A percentile compares a stretch with the other conserved stretches of the same genome.
phyloP scores from a whole-genome alignment of 495 filamentous ascomycete species.

The Hypoxylon subgilvum region DNA sequence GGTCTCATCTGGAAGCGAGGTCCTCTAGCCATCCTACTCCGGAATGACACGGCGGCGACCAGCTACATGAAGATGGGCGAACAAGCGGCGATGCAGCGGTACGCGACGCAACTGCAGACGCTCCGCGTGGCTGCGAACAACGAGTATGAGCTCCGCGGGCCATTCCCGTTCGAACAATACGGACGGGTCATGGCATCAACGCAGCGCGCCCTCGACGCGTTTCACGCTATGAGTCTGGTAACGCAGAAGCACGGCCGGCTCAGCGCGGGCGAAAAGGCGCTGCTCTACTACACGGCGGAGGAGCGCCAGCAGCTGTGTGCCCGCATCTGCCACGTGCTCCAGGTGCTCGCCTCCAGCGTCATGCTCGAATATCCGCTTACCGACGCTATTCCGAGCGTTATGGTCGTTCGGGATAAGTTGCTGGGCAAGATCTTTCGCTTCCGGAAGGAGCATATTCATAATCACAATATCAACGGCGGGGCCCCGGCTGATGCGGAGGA shows the following conservation, averaged over 20 bases:
- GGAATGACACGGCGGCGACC: conserved; percentile 54
- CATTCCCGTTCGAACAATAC: conserved; percentile 76
- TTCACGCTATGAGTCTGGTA: conserved; percentile 94
- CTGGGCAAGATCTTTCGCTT: conserved; percentile 91
- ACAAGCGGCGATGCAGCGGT: conserved; percentile 68
- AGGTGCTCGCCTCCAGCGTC: conserved; percentile 88
- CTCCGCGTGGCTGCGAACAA: conserved; percentile 73
- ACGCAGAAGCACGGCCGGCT: conserved; percentile 79
- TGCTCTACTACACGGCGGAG: conserved; percentile 78
- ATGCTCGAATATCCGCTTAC: conserved; percentile 93
- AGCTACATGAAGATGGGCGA: conserved; percentile 84
- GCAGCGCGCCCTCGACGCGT: conserved; percentile 82
- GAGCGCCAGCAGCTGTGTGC: conserved; percentile 80
- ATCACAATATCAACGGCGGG: conserved; percentile 33
- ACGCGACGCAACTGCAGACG: conserved; percentile 67
- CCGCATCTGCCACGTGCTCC: conserved; percentile 90
- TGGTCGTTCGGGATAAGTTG: conserved; percentile 78
- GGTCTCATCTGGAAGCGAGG: conserved; percentile 96
- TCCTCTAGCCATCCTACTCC: conserved; percentile 75
- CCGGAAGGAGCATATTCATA: conserved; percentile 63
- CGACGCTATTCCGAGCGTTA: conserved; percentile 81
- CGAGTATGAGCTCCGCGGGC: conserved; percentile 83
- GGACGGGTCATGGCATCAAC: conserved; percentile 77
- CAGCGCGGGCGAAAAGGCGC: conserved; percentile 76
- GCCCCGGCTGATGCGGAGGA: conserved; percentile 15